Evolutionary conservation across 306 rosid species (phyloP), one percentile per base, ranked within the genome.

Genomic region (Glycine tomentella): DNA sequence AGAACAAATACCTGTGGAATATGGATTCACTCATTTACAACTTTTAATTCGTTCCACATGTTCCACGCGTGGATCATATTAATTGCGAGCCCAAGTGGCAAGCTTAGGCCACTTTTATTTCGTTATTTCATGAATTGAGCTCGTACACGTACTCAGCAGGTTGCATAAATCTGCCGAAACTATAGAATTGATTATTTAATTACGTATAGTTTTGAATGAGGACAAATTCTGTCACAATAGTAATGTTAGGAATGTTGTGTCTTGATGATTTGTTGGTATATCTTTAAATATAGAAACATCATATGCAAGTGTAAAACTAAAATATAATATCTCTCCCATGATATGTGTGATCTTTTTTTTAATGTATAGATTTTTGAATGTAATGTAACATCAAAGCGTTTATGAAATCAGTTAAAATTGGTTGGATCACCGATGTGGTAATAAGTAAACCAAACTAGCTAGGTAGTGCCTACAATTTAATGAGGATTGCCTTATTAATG

Each of bases 21-120:
- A 17, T 17, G 64, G 36, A 57, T 57, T 42, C 46, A 65, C 1
- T 45, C 10, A 69, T 46, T 44, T 5, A 14, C 10, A 48, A 31
- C 42, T 33, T n/a, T 14, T 4, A 51, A 1, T 51, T 3, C 9
- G 5, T 42, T 14, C 7, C 36, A 51, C 36, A 53, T 34, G 64
- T 36, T 5, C 36, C 3, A 38, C 6, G 42, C 49, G 4, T 6
- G 50, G 3, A 8, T 34, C 33, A 4, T n/a, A 40, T n/a, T 62
- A 10, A 74, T 20, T 44, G 31, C 9, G 46, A 6, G 46, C 31
- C 52, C 81, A 38, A 65, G 73, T 38, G 65, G 42, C 50, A 10
- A 16, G 5, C 44, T 63, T 38, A 7, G 16, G 74, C 13, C 56
- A 14, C 67, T 76, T 25, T 78, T 74, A 51, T 12, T 77, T 77